phyloP scores from a whole-genome alignment of 192 early-diverging fungal genomes.

The Spizellomyces sp. region DNA sequence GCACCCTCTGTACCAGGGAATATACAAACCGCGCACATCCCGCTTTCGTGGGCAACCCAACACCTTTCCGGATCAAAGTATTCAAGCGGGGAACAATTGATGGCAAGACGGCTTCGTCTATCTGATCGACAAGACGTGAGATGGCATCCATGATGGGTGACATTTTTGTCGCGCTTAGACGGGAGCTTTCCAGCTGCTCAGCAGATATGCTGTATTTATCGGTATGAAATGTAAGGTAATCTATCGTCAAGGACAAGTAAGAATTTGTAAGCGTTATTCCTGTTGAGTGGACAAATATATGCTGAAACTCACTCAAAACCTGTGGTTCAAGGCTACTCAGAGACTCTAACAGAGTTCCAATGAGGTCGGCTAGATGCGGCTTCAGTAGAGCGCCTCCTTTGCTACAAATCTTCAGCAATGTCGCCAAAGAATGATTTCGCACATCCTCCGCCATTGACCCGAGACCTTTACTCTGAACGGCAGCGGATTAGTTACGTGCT shows the following conservation, averaged over 20 bases:
- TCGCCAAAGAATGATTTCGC: constrained; percentile 74
- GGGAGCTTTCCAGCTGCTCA: constrained; percentile 81
- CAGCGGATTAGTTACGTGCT: not conserved
- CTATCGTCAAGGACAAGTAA: constrained; percentile 22
- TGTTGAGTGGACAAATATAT: not conserved
- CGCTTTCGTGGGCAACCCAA: constrained; percentile 90
- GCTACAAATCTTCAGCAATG: constrained; percentile 83
- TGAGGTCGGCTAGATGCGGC: constrained; percentile 70
- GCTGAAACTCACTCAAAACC: constrained; percentile 55
- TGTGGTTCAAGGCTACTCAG: constrained; percentile 77
- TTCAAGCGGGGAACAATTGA: constrained; percentile 70
- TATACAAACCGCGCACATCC: constrained; percentile 87
- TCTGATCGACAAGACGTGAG: constrained; percentile 74
- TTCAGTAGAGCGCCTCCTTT: constrained; percentile 73
- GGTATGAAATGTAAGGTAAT: constrained; percentile 91
- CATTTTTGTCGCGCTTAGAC: constrained; percentile 77
- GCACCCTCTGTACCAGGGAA: constrained; percentile 71
- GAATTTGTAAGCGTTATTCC: not conserved
- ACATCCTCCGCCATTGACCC: constrained; percentile 85
- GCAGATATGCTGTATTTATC: constrained; percentile 83
- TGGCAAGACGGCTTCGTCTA: constrained; percentile 70
- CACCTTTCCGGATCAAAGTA: constrained; percentile 75
- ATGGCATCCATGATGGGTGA: constrained; percentile 97
- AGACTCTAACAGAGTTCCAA: constrained; percentile 79
- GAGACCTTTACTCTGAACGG: constrained; percentile 58